Percentiles rank a stretch among this genome's conserved stretches.
These are phyloP conservation scores for Teunomyces stri DNA, from an alignment of 805 yeast species.

Conservation along the genomic window DNA sequence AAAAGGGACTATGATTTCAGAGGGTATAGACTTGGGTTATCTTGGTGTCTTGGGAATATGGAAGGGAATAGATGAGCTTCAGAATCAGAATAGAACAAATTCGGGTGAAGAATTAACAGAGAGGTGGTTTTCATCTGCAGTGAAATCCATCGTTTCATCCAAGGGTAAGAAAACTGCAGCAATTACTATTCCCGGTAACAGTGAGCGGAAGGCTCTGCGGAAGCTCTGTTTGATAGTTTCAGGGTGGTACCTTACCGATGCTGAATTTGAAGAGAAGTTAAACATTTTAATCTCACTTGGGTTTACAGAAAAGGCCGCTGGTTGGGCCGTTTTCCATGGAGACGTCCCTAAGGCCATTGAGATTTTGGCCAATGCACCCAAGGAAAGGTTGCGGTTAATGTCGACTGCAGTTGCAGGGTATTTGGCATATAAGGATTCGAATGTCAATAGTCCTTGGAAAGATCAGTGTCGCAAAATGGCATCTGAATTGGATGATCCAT, in stretches of 20 bases:
- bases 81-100: slow-evolving; percentile 44
- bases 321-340: slow-evolving; percentile 95
- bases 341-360: slow-evolving; percentile 78
- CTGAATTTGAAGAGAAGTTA: slow-evolving; percentile 72
- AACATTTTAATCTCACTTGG: slow-evolving; percentile 54
- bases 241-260: slow-evolving; percentile 84
- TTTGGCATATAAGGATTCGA: slow-evolving; percentile 57
- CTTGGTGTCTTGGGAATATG: slow-evolving; percentile 89
- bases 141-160: slow-evolving; percentile 48
- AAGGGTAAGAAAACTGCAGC: slow-evolving; percentile 49
- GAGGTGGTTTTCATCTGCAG: slow-evolving; percentile 47
- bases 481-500: slow-evolving; percentile 85
- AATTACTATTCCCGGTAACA: slow-evolving; percentile 43
- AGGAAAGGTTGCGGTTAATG: slow-evolving; percentile 69
- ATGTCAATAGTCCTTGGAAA: slow-evolving; percentile 78
- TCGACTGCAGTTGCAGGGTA: slow-evolving; percentile 95
- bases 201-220: slow-evolving; percentile 61
- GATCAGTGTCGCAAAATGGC: slow-evolving; percentile 89
- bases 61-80: slow-evolving; percentile 62
- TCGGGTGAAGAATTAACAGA: slow-evolving; percentile 25
- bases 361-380: slow-evolving; percentile 71
- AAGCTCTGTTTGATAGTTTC: slow-evolving; percentile 77
- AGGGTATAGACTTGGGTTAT: slow-evolving; percentile 75
- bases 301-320: slow-evolving; percentile 86
- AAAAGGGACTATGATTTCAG: slow-evolving; percentile 65